phyloP scores from a whole-genome alignment of 1,284 basidiomycete species.

The Puccinia triticina region DNA sequence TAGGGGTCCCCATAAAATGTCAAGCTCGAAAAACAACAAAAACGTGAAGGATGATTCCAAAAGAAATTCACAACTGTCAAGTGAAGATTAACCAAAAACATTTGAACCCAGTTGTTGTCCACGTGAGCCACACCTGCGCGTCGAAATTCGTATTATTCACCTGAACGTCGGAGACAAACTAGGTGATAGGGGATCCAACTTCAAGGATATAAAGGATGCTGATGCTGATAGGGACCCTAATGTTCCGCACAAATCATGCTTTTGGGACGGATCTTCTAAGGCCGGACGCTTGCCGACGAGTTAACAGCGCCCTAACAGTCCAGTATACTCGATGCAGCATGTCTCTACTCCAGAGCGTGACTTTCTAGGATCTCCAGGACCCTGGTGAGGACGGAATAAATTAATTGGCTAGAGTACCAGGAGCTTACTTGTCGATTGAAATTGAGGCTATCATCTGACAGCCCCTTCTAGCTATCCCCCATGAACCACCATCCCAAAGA shows the following conservation, averaged over 20 bases:
- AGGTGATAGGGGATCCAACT: too few species aligned
- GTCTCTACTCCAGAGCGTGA: background rate
- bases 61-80: too few species aligned
- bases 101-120: background rate
- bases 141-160: background rate
- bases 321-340: background rate
- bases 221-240: background rate
- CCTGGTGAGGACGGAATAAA: background rate
- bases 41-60: too few species aligned
- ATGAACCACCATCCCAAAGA: background rate
- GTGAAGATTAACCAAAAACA: too few species aligned
- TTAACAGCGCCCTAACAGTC: background rate
- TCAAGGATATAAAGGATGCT: too few species aligned
- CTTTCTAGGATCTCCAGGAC: background rate
- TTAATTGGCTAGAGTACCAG: too few species aligned
- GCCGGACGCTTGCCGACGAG: background rate
- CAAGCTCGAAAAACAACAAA: too few species aligned
- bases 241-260: constrained; percentile 6
- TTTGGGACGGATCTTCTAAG: background rate
- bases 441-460: background rate
- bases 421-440: background rate
- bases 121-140: background rate
- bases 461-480: background rate
- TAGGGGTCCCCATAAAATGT: too few species aligned
- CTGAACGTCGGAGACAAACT: too few species aligned